Evolutionary conservation across 768 basidiomycete genomes (phyloP), one percentile per base, ranked within the genome.

Genomic region (Krasilnikovozyma curviuscula): DNA sequence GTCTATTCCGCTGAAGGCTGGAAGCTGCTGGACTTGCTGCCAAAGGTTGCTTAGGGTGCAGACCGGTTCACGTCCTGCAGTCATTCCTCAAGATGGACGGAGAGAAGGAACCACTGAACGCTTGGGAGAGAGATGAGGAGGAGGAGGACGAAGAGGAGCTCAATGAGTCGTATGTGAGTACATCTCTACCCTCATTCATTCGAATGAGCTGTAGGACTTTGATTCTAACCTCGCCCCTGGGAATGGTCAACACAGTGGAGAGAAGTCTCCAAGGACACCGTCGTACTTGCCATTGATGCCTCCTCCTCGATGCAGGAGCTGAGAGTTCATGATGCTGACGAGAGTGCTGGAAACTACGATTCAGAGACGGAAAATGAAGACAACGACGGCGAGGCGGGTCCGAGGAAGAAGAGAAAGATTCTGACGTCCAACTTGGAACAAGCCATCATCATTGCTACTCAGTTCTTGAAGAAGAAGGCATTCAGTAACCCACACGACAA

Each of bases 251-350:
- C 41, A 31, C 49, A 82, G 81, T 70, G 70, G 50, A 73, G 74
- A 53, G 81, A 83, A 53, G 75, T 75, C 44, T 77, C 78, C 55
- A 74, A 74, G 52, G 86, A 95, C 57, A 82, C 86, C 28, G 79
- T 91, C 39, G 66, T 97, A n/a, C 93, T 95, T 67, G 83, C 81
- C 62, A 84, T 98, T 49, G 89, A 98, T 64, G 85, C 83, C 53
- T 91, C 89, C 0, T 69, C 74, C 46, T 83, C 84, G 10, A 95
- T 97, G 91, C 77, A 81, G 23, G 18, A 25, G 40, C 14, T 41
- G 2, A 19, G 16, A 4, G 12, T 32, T 27, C 13, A 21, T 5
- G 31, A 19, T 3, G 27, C 34, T 37, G 33, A 28, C 38, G n/a
- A 29, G 7, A 19, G 27, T n/a, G 28, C 28, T 46, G 2, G 35